A percentile compares a stretch with the other conserved stretches of the same genome.
phyloP scores from a whole-genome alignment of 176 grass and related monocot species.

The Raddia guianensis region DNA sequence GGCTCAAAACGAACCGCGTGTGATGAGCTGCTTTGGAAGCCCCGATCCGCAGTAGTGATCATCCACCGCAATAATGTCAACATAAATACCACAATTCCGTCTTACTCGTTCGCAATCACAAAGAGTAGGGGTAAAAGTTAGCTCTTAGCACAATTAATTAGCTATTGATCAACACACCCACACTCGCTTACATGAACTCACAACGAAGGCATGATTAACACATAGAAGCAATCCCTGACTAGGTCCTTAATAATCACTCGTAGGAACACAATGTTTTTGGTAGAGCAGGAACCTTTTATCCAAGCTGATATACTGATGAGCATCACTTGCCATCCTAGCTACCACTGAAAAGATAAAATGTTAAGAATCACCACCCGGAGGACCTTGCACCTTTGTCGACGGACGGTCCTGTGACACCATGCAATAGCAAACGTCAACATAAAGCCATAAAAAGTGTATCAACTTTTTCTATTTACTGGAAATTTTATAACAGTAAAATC shows the following conservation, averaged over 20 bases:
- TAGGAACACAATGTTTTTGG: background rate
- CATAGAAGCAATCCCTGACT: constrained; percentile 26
- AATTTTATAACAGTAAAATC: background rate
- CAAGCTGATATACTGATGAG: constrained; percentile 13
- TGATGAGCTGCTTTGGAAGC: no score
- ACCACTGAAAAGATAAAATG: constrained; percentile 67
- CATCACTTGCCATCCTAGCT: constrained; percentile 58
- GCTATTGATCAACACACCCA: constrained; percentile 23
- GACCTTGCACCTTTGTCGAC: constrained; percentile 69
- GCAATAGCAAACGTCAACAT: background rate
- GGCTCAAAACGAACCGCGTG: no score
- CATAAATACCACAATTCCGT: background rate
- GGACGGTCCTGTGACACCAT: constrained; percentile 48
- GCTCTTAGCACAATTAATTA: constrained; percentile 7
- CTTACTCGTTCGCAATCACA: background rate
- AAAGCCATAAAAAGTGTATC: background rate
- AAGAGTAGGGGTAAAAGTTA: background rate
- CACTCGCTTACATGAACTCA: background rate
- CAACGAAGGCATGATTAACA: background rate
- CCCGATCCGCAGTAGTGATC: no score
- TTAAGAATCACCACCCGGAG: constrained; percentile 61
- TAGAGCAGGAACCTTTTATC: constrained; percentile 35
- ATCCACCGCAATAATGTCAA: background rate
- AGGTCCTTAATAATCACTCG: background rate
- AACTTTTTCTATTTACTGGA: background rate